Percentiles rank a stretch among this genome's conserved stretches.
phyloP scores from a whole-genome alignment of 106 monocot genomes.

The Cymbidium sinense region DNA sequence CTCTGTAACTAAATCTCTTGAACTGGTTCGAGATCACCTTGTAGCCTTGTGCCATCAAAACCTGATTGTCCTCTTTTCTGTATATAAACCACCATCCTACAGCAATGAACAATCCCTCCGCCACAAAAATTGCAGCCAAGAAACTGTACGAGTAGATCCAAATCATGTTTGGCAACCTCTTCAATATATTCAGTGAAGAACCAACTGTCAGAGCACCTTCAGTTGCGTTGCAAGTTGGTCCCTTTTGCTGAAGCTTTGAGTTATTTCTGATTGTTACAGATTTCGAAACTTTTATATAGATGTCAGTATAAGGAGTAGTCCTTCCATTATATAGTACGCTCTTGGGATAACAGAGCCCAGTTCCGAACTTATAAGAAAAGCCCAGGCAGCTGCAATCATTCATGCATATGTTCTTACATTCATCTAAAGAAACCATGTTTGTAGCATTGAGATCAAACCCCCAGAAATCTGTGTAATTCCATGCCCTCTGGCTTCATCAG shows the following conservation, averaged over 20 bases:
- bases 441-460: conserved; percentile 39
- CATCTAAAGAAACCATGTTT: background rate
- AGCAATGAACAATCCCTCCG: conserved; percentile 25
- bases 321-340: conserved; percentile 37
- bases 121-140: conserved; percentile 22
- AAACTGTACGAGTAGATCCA: conserved; percentile 39
- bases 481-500: background rate
- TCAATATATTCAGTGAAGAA: background rate
- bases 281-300: conserved; percentile 36
- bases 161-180: background rate
- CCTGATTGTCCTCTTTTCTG: conserved; percentile 1
- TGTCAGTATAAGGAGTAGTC: conserved; percentile 10
- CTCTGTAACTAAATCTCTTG: conserved; percentile 41
- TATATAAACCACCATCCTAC: conserved; percentile 53
- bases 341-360: conserved; percentile 40
- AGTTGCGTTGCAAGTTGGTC: conserved; percentile 12
- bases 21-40: conserved; percentile 43
- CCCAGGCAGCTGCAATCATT: conserved; percentile 33
- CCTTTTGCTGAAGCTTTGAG: background rate
- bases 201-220: background rate
- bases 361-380: conserved; percentile 27
- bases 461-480: conserved; percentile 30
- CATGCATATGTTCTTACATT: conserved; percentile 34
- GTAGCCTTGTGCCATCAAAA: conserved; percentile 40
- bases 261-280: background rate